Conservation (phyloP, 345 rosid genomes). For the Aquilaria malaccensis region DNA sequence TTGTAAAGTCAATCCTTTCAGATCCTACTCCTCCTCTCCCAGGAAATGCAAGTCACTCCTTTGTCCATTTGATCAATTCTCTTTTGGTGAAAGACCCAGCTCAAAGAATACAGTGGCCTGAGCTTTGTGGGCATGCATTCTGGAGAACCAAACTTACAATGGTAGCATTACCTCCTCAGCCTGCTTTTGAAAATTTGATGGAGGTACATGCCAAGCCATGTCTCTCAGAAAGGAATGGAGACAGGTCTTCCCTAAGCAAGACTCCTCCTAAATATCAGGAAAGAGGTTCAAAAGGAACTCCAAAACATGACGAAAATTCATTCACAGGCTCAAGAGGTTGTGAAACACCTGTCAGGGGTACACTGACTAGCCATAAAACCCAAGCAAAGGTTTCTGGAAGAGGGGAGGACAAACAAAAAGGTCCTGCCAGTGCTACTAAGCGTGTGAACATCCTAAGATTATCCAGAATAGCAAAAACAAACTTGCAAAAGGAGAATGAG, state of each 20-base stretch:
- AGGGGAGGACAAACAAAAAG: conserved; percentile 64
- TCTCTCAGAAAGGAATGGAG: conserved; percentile 72
- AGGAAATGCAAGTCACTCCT: conserved; percentile 74
- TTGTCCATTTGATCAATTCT: conserved; percentile 76
- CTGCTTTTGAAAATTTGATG: conserved; percentile 77
- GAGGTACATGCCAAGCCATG: conserved; percentile 62
- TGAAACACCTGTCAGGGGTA: conserved; percentile 64
- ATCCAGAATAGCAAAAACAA: conserved; percentile 88
- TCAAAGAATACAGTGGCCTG: conserved; percentile 85
- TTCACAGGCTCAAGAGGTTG: conserved; percentile 37
- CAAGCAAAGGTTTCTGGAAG: conserved; percentile 51
- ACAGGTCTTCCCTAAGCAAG: conserved; percentile 49
- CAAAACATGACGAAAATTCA: conserved; percentile 59
- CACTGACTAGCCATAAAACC: conserved; percentile 45
- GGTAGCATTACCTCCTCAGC: conserved; percentile 73
- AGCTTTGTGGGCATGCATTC: conserved; percentile 81
- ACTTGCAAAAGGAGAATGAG: conserved; percentile 90
- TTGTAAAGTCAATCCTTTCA: conserved; percentile 81
- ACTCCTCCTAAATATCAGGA: conserved; percentile 71
- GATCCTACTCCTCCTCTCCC: conserved; percentile 89
- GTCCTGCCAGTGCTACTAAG: conserved; percentile 47
- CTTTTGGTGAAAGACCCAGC: conserved; percentile 91
- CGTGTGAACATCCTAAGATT: conserved; percentile 80
- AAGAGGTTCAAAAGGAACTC: conserved; percentile 58
- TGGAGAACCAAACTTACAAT: conserved; percentile 58